Evolutionary conservation across 495 filamentous ascomycete species (phyloP).

Genomic region (Penicillium fimorum): DNA sequence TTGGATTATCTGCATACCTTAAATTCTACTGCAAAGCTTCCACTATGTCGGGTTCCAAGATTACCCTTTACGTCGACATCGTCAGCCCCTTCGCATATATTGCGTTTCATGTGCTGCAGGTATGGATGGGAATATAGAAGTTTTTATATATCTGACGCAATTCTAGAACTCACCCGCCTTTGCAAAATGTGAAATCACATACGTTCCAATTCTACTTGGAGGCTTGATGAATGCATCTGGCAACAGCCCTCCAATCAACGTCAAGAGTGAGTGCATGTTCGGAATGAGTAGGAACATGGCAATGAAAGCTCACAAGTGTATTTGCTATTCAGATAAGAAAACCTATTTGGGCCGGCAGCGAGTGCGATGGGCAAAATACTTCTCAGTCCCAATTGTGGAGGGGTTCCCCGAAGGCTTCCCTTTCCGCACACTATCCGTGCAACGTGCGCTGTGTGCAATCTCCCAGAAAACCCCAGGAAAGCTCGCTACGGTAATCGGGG

Average conservation of each 20-base stretch:
- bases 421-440: constrained; percentile 50
- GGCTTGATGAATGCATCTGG: constrained; percentile 66
- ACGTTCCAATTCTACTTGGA: constrained; percentile 67
- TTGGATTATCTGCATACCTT: neutral
- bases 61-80: constrained; percentile 66
- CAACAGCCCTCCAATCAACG: constrained; percentile 61
- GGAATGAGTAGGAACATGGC: neutral
- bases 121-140: constrained; percentile 29
- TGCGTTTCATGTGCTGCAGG: constrained; percentile 62
- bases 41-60: constrained; percentile 53
- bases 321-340: constrained; percentile 57
- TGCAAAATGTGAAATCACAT: constrained; percentile 56
- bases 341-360: constrained; percentile 61
- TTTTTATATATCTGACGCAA: constrained; percentile 2
- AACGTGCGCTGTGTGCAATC: constrained; percentile 48
- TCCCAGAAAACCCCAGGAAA: constrained; percentile 39
- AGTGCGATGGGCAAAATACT: constrained; percentile 56
- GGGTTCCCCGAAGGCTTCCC: constrained; percentile 59
- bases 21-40: neutral
- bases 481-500: constrained; percentile 45
- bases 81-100: constrained; percentile 71
- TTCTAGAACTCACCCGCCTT: constrained; percentile 61
- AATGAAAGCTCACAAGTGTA: neutral
- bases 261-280: constrained; percentile 56
- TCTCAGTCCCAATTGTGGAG: constrained; percentile 57